Base-by-base conservation (phyloP, 345 rosid genomes). In the Sonneratia caseolaris region DNA sequence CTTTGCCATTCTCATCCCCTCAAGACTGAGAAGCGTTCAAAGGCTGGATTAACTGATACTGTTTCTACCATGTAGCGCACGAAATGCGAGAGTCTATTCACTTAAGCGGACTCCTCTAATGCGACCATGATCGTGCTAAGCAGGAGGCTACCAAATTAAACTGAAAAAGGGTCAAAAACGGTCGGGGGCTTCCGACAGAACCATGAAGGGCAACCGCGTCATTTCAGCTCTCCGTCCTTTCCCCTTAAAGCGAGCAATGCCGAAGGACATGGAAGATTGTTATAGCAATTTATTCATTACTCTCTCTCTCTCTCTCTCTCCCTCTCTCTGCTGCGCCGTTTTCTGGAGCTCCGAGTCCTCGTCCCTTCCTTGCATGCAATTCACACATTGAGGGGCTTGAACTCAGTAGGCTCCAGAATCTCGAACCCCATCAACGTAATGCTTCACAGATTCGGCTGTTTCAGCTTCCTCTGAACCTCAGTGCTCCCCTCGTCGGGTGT, bases 381-480 rank as follows among this genome's bases (percentile, higher is more conserved):
- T 61, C 66, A 27, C 37, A 42, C 45, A 0, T 42, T n/a, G 64
- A 35, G 27, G 66, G 66, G 66, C 32, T 62, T 14, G 16, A 24
- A 12, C 12, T 35, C 66, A 27, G 37, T 35, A 62, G 66, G 10
- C 2, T 47, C 9, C 51, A 47, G 51, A 14, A 12, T 62, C 37
- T n/a, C 19, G 14, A 35, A 35, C 37, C 11, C 38, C 16, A 27
- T 62, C 38, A 3, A 13, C 38, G 7, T 0, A 21, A 57, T 8
- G 11, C 3, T 57, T 22, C 13, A 57, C 35, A 6, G 32, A 22
- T 59, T 59, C 64, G 3, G 13, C 37, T 7, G 66, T 13, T 62
- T 62, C 66, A 62, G 66, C 66, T 62, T 27, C 38, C 16, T 62
- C 66, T 62, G 38, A 62, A 10, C 37, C 19, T 61, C 66, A 42